phyloP scores from a whole-genome alignment of 2,329 filamentous ascomycete genomes.

The Grosmannia penicillata region DNA sequence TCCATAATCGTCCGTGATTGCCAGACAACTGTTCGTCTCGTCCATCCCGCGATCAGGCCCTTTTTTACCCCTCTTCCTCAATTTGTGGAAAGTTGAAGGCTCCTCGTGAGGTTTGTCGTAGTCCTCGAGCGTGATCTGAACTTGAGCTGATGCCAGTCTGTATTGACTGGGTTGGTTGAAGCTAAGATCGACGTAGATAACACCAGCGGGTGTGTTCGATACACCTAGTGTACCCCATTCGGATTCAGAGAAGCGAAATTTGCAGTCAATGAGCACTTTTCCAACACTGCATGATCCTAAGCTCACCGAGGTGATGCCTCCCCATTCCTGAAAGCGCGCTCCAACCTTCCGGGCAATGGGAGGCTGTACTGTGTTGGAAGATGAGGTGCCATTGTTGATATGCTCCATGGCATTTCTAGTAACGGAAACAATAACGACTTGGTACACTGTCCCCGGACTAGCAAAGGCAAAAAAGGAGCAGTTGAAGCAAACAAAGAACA shows the following conservation, averaged over 20 bases:
- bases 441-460: too few species aligned
- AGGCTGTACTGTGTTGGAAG: too few species aligned
- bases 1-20: background rate
- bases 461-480: too few species aligned
- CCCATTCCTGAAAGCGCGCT: background rate
- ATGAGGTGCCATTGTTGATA: too few species aligned
- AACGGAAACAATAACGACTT: too few species aligned
- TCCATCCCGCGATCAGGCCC: too few species aligned
- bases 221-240: constrained; percentile 3
- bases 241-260: constrained; percentile 2
- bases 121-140: constrained; percentile 1
- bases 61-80: background rate
- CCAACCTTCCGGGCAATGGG: background rate
- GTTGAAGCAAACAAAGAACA: too few species aligned
- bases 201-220: background rate
- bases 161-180: background rate
- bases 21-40: background rate
- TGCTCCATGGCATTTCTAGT: too few species aligned
- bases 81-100: background rate
- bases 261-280: constrained; percentile 4
- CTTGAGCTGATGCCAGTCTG: background rate
- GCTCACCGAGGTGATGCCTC: background rate
- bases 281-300: constrained; percentile 2
- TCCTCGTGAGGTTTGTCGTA: too few species aligned
- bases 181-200: constrained; percentile 5